A percentile compares a stretch with the other conserved stretches of the same genome.
These are phyloP conservation scores for Thelephora ganbajun DNA, from an alignment of 768 basidiomycete species.

Conservation along the genomic window DNA sequence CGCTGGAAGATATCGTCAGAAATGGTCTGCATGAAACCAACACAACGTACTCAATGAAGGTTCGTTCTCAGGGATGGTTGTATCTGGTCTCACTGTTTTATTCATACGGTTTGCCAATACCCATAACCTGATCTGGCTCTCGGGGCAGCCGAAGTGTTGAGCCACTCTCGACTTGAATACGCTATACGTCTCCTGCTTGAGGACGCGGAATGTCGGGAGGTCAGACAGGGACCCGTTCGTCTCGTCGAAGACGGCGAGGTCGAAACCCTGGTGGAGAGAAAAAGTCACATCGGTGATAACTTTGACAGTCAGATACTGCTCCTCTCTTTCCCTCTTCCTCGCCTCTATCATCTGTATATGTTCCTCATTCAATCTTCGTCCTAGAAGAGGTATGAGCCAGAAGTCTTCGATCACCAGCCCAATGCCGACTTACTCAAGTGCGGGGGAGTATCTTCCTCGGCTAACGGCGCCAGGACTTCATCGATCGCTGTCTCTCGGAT, in stretches of 20 bases:
- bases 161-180: constrained; percentile 90
- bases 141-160: constrained; percentile 72
- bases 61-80: constrained; percentile 91
- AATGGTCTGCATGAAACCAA: neutral
- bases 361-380: constrained; percentile 89
- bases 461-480: constrained; percentile 82
- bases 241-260: constrained; percentile 94
- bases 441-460: constrained; percentile 84
- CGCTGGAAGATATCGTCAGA: constrained; percentile 30
- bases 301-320: constrained; percentile 97
- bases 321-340: constrained; percentile 91
- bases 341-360: constrained; percentile 83
- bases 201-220: constrained; percentile 84
- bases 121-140: constrained; percentile 88
- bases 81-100: constrained; percentile 97
- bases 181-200: constrained; percentile 87
- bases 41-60: constrained; percentile 62
- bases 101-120: constrained; percentile 97
- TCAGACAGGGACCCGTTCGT: constrained; percentile 95
- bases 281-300: constrained; percentile 97
- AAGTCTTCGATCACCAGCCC: neutral
- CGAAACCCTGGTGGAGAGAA: constrained; percentile 90
- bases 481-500: constrained; percentile 73
- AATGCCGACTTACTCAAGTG: constrained; percentile 64
- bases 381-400: constrained; percentile 24